Conservation (phyloP, 257 asterid genomes). For the Petunia secreta region DNA sequence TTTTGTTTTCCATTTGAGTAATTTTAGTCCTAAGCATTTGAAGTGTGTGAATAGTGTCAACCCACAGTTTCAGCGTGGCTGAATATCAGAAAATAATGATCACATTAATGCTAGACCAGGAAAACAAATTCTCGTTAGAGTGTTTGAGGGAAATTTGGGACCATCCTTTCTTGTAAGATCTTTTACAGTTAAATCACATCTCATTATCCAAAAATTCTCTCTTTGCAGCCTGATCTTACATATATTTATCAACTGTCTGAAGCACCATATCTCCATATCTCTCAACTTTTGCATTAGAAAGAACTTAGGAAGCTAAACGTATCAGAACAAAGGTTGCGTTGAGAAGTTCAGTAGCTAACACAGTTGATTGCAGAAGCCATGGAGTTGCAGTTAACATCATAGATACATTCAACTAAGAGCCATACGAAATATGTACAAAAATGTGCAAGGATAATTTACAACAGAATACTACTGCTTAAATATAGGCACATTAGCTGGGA, state of each 20-base stretch:
- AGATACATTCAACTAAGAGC: not conserved
- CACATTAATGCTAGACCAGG: not conserved
- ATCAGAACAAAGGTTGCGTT: not conserved
- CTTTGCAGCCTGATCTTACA: not conserved
- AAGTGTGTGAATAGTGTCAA: too few species aligned
- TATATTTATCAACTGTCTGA: not conserved
- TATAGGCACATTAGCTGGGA: not conserved
- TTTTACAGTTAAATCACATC: too few species aligned
- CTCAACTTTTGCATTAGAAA: not conserved
- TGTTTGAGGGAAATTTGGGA: not conserved
- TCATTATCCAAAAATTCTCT: not conserved
- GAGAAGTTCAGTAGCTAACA: not conserved
- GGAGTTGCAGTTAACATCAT: not conserved
- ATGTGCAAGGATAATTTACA: slow-evolving; percentile 8
- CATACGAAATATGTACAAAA: not conserved
- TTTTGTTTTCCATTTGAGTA: too few species aligned
- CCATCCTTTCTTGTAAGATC: not conserved
- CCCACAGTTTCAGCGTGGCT: too few species aligned
- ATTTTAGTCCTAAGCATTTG: too few species aligned
- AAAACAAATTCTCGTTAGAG: not conserved
- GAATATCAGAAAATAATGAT: too few species aligned
- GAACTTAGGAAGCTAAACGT: not conserved
- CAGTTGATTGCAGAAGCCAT: slow-evolving; percentile 14
- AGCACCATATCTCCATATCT: slow-evolving; percentile 5
- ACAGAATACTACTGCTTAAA: not conserved